Evolutionary conservation across 768 basidiomycete species (phyloP).

Genomic region (Naematelia encephala): DNA sequence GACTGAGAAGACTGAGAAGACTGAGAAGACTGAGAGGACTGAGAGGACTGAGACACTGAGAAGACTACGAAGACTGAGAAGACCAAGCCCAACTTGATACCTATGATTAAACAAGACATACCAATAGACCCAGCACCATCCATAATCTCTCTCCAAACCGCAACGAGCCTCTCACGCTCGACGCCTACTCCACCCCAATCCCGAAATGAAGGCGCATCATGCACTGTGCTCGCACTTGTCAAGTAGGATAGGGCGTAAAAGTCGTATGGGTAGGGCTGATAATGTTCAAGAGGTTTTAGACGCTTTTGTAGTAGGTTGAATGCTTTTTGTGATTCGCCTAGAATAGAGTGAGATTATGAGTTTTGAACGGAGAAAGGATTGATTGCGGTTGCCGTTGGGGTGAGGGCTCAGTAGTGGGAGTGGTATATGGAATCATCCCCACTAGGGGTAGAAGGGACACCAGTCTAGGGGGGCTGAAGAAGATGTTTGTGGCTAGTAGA

Average conservation of each 20-base stretch:
- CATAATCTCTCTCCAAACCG: constrained; percentile 38
- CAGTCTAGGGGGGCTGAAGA: background rate
- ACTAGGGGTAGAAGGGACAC: too few relatives aligned
- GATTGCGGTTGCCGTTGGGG: too few relatives aligned
- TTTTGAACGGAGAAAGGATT: too few relatives aligned
- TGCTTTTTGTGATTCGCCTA: constrained; percentile 44
- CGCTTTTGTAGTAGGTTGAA: constrained; percentile 49
- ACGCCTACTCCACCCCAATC: constrained; percentile 47
- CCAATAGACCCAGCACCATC: constrained; percentile 8
- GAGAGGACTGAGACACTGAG: too few relatives aligned
- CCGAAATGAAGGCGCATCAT: constrained; percentile 43
- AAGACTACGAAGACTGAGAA: too few relatives aligned
- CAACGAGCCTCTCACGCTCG: constrained; percentile 42
- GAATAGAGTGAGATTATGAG: too few relatives aligned
- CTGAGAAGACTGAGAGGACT: too few relatives aligned
- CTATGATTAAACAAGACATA: constrained; percentile 10
- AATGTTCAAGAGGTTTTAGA: constrained; percentile 50
- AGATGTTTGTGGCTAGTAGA: background rate
- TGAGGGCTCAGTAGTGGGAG: too few relatives aligned
- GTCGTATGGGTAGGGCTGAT: constrained; percentile 48
- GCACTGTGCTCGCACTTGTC: constrained; percentile 46
- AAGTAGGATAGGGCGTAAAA: constrained; percentile 49
- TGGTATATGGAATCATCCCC: too few relatives aligned
- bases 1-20: too few relatives aligned
- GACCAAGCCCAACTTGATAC: too few relatives aligned